Evolutionary conservation across 345 rosid genomes (phyloP).

Genomic region (Eucalyptus melliodora): DNA sequence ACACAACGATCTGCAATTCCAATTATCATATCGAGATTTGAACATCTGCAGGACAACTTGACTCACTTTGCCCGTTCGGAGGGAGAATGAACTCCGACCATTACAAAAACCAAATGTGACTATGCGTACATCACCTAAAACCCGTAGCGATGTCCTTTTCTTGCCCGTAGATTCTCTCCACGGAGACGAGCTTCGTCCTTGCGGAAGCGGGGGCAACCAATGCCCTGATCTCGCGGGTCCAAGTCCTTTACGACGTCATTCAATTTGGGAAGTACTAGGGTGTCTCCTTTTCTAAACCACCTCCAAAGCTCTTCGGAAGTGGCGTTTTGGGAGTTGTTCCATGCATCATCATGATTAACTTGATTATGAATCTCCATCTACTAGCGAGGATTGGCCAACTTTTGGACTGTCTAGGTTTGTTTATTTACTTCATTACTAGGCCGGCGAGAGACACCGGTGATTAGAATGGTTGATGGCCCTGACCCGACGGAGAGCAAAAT

Average conservation of each 20-base stretch:
- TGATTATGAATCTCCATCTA: neutral
- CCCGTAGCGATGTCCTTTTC: neutral
- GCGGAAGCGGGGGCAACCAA: neutral
- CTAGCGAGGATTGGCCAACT: neutral
- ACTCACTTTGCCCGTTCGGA: neutral
- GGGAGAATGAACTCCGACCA: neutral
- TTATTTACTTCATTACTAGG: neutral
- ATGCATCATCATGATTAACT: neutral
- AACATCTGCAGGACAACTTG: no score
- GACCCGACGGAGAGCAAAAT: neutral
- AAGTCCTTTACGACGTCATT: neutral
- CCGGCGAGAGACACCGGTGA: neutral
- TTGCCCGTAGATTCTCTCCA: neutral
- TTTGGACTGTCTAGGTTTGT: neutral
- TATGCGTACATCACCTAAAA: neutral
- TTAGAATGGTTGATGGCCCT: neutral
- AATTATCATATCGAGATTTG: neutral
- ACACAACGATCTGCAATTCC: neutral
- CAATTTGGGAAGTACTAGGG: neutral
- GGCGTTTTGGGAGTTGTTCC: neutral
- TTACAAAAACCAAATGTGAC: neutral
- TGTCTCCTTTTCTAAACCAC: neutral
- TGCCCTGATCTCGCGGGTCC: neutral
- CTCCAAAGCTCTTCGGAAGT: neutral
- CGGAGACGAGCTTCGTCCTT: neutral